These are phyloP conservation scores for Hypoxylon rubiginosum DNA, from an alignment of 2,329 filamentous ascomycete genomes.

Conservation along the genomic window DNA sequence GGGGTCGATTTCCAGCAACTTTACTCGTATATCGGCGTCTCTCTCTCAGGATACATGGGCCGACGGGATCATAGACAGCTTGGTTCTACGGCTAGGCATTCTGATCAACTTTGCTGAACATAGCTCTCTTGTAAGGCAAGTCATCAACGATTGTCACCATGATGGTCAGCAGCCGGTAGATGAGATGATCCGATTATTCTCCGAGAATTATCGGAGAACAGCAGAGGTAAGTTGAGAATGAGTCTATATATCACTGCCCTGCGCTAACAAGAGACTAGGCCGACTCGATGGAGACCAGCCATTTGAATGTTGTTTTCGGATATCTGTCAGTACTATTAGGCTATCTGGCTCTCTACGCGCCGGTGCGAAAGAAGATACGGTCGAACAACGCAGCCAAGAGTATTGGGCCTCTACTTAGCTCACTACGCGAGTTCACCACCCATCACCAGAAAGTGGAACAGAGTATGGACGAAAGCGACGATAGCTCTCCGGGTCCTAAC, in stretches of 20 bases:
- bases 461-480: conserved; percentile 50
- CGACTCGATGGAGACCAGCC: conserved; percentile 79
- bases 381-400: conserved; percentile 59
- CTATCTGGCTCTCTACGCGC: conserved; percentile 75
- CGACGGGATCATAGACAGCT: conserved; percentile 71
- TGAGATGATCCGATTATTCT: conserved; percentile 73
- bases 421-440: conserved; percentile 68
- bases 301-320: conserved; percentile 85
- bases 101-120: conserved; percentile 91
- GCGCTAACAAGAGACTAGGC: conserved; percentile 61
- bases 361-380: conserved; percentile 60
- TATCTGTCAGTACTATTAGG: conserved; percentile 89
- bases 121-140: conserved; percentile 71
- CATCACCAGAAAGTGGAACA: conserved; percentile 65
- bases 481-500: conserved; percentile 49
- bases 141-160: conserved; percentile 58
- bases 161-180: conserved; percentile 64
- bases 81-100: conserved; percentile 83
- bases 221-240: conserved; percentile 70
- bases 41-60: conserved; percentile 64
- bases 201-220: conserved; percentile 74
- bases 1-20: conserved; percentile 64
- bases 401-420: conserved; percentile 62
- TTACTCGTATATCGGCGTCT: conserved; percentile 62
- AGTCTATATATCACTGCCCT: neutral